These are phyloP conservation scores for Saccharomycopsis sp. DNA, from an alignment of 805 yeast genomes.

Conservation along the genomic window DNA sequence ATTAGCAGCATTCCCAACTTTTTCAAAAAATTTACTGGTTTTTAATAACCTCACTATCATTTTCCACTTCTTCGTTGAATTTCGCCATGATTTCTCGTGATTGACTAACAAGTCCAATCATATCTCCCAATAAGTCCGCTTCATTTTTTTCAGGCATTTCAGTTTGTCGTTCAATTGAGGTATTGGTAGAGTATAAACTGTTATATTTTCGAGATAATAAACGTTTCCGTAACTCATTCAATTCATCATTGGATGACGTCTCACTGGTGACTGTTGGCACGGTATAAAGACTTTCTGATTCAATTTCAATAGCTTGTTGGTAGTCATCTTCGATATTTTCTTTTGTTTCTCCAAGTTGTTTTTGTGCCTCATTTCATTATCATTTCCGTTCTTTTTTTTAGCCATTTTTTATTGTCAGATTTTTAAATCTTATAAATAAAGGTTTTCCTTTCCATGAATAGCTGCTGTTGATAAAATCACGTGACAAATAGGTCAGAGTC, in stretches of 20 bases:
- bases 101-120: conserved; percentile 17
- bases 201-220: conserved; percentile 6
- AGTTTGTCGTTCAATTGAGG: conserved; percentile 13
- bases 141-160: conserved; percentile 12
- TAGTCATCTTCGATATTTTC: no score
- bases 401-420: no score
- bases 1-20: conserved; percentile 9
- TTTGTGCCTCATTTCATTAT: no score
- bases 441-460: no score
- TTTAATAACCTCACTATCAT: conserved; percentile 8
- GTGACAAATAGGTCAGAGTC: no score
- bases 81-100: conserved; percentile 6
- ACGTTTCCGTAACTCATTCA: conserved; percentile 9
- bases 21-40: conserved; percentile 9
- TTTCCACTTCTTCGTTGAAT: conserved; percentile 11
- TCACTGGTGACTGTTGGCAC: no score
- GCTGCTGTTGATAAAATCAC: no score
- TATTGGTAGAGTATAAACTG: background rate
- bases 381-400: no score
- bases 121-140: conserved; percentile 12
- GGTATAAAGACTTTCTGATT: no score
- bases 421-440: no score
- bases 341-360: no score
- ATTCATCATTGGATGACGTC: conserved; percentile 6
- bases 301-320: no score